Conservation (phyloP, 169 alveolate species). For the Toxoplasma gondii region DNA sequence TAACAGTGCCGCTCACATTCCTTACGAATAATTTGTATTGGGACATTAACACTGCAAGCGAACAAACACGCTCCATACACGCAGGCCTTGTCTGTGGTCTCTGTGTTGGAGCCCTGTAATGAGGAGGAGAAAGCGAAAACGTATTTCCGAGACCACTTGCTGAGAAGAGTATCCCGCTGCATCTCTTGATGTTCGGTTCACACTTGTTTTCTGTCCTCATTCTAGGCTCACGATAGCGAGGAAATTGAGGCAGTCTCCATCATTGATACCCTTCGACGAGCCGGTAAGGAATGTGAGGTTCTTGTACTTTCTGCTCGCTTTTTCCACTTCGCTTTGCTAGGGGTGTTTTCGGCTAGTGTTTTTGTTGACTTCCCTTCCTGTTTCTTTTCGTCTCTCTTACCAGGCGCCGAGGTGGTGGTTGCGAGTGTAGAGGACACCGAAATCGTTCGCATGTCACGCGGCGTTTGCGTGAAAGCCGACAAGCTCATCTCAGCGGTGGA, state of each 20-base stretch:
- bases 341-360: background rate
- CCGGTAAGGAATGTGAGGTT: background rate
- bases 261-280: constrained; percentile 16
- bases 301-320: no score
- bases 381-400: background rate
- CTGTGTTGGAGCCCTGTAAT: no score
- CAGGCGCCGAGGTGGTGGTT: constrained; percentile 49
- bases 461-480: constrained; percentile 35
- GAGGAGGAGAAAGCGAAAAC: no score
- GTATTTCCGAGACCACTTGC: no score
- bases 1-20: no score
- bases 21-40: no score
- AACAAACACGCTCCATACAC: no score
- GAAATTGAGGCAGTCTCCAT: constrained; percentile 20
- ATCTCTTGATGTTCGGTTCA: no score
- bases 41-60: no score
- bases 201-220: background rate
- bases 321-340: background rate
- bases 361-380: background rate
- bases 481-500: background rate
- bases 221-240: constrained; percentile 4
- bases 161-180: no score
- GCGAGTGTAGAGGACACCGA: constrained; percentile 4
- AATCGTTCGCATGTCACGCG: constrained; percentile 18
- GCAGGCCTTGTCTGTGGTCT: no score